Conservation (phyloP, 2,329 filamentous ascomycete genomes). For the Colletotrichum acutatum region DNA sequence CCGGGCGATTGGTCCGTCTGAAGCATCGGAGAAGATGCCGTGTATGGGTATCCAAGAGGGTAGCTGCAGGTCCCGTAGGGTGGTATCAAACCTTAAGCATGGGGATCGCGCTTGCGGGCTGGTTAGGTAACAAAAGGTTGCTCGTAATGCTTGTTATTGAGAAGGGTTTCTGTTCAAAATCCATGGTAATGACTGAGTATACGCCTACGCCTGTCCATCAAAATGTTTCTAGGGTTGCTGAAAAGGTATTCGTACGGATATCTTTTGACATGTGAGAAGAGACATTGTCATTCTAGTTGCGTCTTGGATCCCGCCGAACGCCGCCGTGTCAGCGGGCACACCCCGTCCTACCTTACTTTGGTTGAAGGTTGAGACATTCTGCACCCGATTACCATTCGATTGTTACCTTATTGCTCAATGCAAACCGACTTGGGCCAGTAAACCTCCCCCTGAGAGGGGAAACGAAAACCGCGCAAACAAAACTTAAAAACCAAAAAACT, state of each 20-base stretch:
- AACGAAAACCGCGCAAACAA: background rate
- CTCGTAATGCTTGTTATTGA: conserved; percentile 7
- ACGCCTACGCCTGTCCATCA: background rate
- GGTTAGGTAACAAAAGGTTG: background rate
- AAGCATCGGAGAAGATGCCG: background rate
- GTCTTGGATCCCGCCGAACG: background rate
- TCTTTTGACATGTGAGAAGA: background rate
- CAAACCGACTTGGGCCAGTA: background rate
- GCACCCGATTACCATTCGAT: background rate
- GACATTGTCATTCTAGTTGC: background rate
- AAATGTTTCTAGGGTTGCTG: background rate
- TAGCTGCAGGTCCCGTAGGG: conserved; percentile 16
- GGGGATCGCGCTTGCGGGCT: conserved; percentile 12
- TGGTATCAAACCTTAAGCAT: conserved; percentile 32
- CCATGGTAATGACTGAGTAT: background rate
- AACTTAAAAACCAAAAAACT: too few species aligned
- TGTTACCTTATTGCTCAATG: background rate
- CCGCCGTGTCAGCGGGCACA: background rate
- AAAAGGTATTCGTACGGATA: background rate
- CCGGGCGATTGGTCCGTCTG: background rate
- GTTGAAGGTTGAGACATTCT: background rate
- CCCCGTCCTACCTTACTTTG: background rate
- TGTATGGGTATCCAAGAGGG: background rate
- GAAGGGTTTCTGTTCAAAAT: background rate
- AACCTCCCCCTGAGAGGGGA: background rate